A percentile compares a stretch with the other conserved stretches of the same genome.
phyloP scores from a whole-genome alignment of 495 filamentous ascomycete genomes.

The Annulohypoxylon moriforme region DNA sequence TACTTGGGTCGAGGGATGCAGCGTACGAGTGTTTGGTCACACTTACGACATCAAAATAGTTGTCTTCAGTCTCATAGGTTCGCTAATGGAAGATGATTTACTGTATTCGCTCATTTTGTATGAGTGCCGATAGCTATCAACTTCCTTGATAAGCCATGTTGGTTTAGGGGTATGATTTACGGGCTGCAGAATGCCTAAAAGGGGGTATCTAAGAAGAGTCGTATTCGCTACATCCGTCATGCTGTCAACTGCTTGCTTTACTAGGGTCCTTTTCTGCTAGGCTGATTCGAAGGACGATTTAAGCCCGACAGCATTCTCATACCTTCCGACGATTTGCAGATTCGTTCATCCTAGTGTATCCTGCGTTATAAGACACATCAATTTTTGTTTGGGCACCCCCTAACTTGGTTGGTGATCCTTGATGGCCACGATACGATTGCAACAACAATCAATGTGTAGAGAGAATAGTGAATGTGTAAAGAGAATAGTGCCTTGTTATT shows the following conservation, averaged over 20 bases:
- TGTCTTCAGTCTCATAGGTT: conserved; percentile 4
- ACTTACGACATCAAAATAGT: not conserved
- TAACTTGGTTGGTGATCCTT: too few relatives aligned
- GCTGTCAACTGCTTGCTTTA: not conserved
- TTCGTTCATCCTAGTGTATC: too few relatives aligned
- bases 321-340: too few relatives aligned
- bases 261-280: too few relatives aligned
- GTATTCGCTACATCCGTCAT: not conserved
- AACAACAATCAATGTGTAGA: too few relatives aligned
- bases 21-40: not conserved
- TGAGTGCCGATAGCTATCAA: not conserved
- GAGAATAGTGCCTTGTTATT: too few relatives aligned
- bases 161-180: not conserved
- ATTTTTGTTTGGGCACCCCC: too few relatives aligned
- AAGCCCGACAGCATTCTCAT: too few relatives aligned
- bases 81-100: not conserved
- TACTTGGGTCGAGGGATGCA: conserved; percentile 1
- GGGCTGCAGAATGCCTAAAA: not conserved
- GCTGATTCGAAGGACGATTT: too few relatives aligned
- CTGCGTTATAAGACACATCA: too few relatives aligned
- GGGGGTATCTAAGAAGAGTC: not conserved
- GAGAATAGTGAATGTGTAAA: too few relatives aligned
- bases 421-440: too few relatives aligned
- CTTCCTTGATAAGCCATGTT: not conserved
- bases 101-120: not conserved